Base-by-base conservation (phyloP, 768 basidiomycete genomes). In the Kwoniella dendrophila region DNA sequence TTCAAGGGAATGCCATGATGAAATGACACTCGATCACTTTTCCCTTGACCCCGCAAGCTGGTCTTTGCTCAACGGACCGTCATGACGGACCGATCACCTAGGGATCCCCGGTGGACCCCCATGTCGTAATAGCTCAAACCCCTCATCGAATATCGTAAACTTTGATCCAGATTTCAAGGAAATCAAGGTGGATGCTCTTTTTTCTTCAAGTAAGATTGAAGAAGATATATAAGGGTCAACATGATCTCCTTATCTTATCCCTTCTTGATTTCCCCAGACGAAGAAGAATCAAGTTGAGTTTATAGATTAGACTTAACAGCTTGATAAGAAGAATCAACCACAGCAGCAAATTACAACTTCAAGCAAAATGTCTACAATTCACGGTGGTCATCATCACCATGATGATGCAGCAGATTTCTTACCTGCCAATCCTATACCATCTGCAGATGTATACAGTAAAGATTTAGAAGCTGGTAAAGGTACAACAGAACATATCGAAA, bases 401-500 rank as follows among this genome's bases (percentile, higher is more conserved):
- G 30, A 58, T 22, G 63, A 65, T 47, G 63, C 63, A 14, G 24
- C 53, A 11, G 63, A 65, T 47, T 65, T 65, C 26, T 30, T 65
- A 14, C 63, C 63, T 30, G 54, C 47, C 32, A 33, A 64, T 30
- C 45, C 64, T 20, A 49, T 54, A 3, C 48, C 57, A 22, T 20
- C 44, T 20, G 32, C 29, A 41, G 20, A 53, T 14, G 32, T 41
- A 43, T 51, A 61, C 54, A 54, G 48, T 48, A 60, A 66, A 54
- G 52, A 64, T 41, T 30, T 68, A 55, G 66, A 68, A 38, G 57
- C 55, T 24, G 50, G 43, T 36, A 63, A 63, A 32, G 56, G 32
- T 8, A 61, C 64, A 32, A 43, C 65, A 12, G 62, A 69, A 48
- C 71, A 72, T 30, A 40, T 72, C 54, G 71, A 72, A 52, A 60